Percentiles rank a stretch among this genome's conserved stretches.
Conservation (phyloP, 495 filamentous ascomycete species). For the Venustampulla echinocandica region DNA sequence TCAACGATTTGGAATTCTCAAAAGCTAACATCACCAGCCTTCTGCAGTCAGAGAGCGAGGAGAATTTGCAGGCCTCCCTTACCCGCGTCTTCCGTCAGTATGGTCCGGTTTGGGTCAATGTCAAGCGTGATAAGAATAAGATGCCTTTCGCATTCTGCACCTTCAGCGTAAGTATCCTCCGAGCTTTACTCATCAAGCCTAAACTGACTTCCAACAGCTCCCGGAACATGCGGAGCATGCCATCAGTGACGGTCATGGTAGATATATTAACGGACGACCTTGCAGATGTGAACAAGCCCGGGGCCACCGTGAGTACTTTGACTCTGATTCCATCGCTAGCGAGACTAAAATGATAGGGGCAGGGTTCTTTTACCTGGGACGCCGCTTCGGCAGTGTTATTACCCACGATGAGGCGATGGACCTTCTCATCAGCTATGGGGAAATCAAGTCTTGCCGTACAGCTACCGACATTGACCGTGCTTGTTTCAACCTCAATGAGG, state of each 20-base stretch:
- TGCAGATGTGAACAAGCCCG: constrained; percentile 52
- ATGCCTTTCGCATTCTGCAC: constrained; percentile 60
- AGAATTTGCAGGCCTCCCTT: constrained; percentile 43
- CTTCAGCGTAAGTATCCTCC: constrained; percentile 40
- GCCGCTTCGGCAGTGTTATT: constrained; percentile 30
- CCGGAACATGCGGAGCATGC: constrained; percentile 40
- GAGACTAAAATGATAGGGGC: constrained; percentile 6
- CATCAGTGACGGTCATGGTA: constrained; percentile 35
- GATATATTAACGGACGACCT: constrained; percentile 44
- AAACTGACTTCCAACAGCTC: constrained; percentile 19
- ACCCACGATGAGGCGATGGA: constrained; percentile 33
- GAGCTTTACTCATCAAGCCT: constrained; percentile 7
- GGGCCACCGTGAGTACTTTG: constrained; percentile 43
- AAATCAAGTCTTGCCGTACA: constrained; percentile 5
- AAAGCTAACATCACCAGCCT: constrained; percentile 27
- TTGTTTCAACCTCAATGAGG: constrained; percentile 25
- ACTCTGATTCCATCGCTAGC: background rate
- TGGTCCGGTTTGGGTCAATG: constrained; percentile 53
- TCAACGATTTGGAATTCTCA: background rate
- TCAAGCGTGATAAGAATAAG: constrained; percentile 43
- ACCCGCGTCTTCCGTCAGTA: constrained; percentile 40
- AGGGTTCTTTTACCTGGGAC: constrained; percentile 46
- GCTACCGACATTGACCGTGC: constrained; percentile 23
- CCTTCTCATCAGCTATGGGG: constrained; percentile 34
- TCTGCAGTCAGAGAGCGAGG: constrained; percentile 35